Percentiles rank a stretch among this genome's conserved stretches.
phyloP scores from a whole-genome alignment of 441 rosid genomes.

The Euphorbia schlechtendalii region DNA sequence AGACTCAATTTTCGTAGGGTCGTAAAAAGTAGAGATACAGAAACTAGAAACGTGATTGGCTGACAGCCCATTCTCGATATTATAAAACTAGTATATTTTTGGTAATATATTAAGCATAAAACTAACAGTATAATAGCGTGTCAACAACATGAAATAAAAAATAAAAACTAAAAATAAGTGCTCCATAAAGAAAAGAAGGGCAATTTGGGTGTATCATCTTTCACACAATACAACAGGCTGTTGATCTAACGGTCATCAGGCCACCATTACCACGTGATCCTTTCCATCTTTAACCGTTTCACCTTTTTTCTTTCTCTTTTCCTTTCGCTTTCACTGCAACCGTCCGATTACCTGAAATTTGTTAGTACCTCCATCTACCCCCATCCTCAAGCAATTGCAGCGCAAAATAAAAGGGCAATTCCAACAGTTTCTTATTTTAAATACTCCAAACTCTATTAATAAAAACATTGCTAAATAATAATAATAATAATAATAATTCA shows the following conservation, averaged over 20 bases:
- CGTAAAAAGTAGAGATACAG: too few relatives aligned
- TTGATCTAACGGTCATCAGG: conserved; percentile 23
- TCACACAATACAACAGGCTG: conserved; percentile 18
- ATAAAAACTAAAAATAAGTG: neutral
- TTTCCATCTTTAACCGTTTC: conserved; percentile 13
- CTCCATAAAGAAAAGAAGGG: conserved; percentile 1
- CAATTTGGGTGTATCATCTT: conserved; percentile 21
- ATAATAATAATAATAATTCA: too few relatives aligned
- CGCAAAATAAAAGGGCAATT: too few relatives aligned
- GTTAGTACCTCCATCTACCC: conserved; percentile 5
- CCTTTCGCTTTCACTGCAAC: conserved; percentile 16
- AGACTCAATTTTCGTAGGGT: neutral
- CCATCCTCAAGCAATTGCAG: neutral
- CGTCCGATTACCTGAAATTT: conserved; percentile 20
- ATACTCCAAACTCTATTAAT: too few relatives aligned
- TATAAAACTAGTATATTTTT: neutral
- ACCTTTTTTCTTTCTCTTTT: neutral
- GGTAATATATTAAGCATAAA: too few relatives aligned
- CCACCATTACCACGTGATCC: conserved; percentile 28
- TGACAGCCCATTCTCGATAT: neutral
- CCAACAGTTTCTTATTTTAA: too few relatives aligned
- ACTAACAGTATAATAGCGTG: neutral
- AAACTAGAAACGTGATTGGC: neutral
- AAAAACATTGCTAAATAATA: too few relatives aligned
- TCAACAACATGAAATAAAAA: neutral